Evolutionary conservation across 768 basidiomycete species (phyloP), one percentile per base, ranked within the genome.

Genomic region (Mycena capillaripes): DNA sequence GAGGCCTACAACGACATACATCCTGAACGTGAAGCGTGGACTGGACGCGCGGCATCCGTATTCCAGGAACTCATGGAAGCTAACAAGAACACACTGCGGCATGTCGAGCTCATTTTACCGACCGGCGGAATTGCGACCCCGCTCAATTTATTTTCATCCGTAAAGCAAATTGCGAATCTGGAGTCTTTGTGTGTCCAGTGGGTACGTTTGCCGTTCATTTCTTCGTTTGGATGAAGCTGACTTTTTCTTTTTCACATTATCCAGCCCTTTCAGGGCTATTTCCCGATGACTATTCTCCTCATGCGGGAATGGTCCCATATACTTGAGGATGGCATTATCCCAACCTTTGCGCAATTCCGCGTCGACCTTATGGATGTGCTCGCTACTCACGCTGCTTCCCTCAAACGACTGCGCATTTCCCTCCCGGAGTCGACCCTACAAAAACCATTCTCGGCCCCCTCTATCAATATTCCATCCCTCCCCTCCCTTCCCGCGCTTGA

Each of bases 401-500:
- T 69, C 40, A 69, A 61, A 16, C 50, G 68, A 4, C 38, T 65
- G n/a, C 63, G 63, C 14, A 55, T 65, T 38, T 62, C 40, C 19
- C 69, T 63, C 34, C 69, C 69, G 19, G 30, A 70, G 42, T 63
- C 69, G 19, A 40, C 27, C 23, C 0, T 16, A 0, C 40, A 5
- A 2, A 32, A 48, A 11, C 69, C 60, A 2, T 70, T 62, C 42
- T 36, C 46, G 9, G 60, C 60, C 2, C 52, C 57, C 1, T 55
- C 52, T 3, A 9, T 70, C 53, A 48, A 36, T 8, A 32, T 34
- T 0, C 1, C 14, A 0, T 1, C 40, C 21, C 48, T 70, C 44
- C 69, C 61, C 23, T 1, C 58, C 40, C 69, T 70, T 53, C 52
- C 69, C n/a, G 52, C 36, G 2, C 69, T 70, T 21, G 60, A 70